Evolutionary conservation across 2,329 filamentous ascomycete species (phyloP).

Genomic region (Apiospora malaysiana): DNA sequence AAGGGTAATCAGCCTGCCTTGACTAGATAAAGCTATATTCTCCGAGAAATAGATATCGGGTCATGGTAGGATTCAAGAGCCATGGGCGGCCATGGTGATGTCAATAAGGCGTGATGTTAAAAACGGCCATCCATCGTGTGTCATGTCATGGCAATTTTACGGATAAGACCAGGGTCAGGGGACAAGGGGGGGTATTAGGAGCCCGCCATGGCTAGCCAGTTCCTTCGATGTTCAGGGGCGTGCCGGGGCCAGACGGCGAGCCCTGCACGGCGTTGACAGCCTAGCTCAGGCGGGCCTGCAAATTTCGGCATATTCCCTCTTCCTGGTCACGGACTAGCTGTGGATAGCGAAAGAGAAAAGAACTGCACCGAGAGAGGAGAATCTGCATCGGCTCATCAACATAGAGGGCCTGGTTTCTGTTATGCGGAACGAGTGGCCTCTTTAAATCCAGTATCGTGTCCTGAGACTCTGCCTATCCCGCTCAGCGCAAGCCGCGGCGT

Average conservation of each 20-base stretch:
- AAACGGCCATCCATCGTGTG: not conserved
- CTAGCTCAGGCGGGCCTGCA: not conserved
- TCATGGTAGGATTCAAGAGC: not conserved
- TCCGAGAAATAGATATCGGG: not conserved
- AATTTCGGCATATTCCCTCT: conserved; percentile 1
- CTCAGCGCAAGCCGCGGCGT: not conserved
- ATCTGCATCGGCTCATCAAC: not conserved
- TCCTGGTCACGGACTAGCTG: not conserved
- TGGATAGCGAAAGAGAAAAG: not conserved
- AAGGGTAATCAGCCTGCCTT: not conserved
- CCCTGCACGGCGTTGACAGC: not conserved
- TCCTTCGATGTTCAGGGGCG: not conserved
- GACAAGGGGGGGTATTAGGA: not conserved
- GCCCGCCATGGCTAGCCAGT: not conserved
- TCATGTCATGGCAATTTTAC: conserved; percentile 14
- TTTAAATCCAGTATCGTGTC: not conserved
- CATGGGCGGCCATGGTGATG: not conserved
- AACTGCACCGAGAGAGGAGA: too few relatives aligned
- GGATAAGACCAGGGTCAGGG: not conserved
- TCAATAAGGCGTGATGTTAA: conserved; percentile 7
- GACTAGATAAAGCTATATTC: not conserved
- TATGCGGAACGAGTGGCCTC: not conserved
- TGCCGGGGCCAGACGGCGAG: not conserved
- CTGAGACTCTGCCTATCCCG: not conserved
- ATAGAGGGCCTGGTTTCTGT: not conserved